Evolutionary conservation across 2,329 filamentous ascomycete genomes (phyloP).

Genomic region (Pyrenophora seminiperda): DNA sequence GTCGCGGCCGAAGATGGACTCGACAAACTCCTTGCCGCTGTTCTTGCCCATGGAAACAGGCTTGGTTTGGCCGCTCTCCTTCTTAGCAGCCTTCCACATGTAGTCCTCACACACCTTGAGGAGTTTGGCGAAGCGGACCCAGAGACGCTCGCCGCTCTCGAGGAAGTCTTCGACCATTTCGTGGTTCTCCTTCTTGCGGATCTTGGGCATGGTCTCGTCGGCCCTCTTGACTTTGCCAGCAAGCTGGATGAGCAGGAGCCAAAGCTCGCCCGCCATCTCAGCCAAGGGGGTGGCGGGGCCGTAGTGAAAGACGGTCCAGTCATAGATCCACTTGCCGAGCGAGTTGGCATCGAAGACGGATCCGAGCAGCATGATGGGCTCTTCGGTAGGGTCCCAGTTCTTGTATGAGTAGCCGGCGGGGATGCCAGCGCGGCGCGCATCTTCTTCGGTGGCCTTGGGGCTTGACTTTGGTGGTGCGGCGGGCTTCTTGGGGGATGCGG

Average conservation of each 20-base stretch:
- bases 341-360: slow-evolving; percentile 98
- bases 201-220: slow-evolving; percentile 74
- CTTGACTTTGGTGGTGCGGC: slow-evolving; percentile 40
- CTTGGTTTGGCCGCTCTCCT: slow-evolving; percentile 65
- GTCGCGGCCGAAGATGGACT: slow-evolving; percentile 92
- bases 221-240: slow-evolving; percentile 92
- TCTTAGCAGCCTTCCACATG: slow-evolving; percentile 89
- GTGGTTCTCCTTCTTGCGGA: slow-evolving; percentile 73
- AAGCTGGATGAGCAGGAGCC: slow-evolving; percentile 91
- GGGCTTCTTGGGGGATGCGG: slow-evolving; percentile 44
- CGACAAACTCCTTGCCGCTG: slow-evolving; percentile 91
- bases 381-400: slow-evolving; percentile 96
- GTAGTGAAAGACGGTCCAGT: slow-evolving; percentile 95
- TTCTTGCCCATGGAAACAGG: slow-evolving; percentile 79
- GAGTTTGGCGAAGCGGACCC: slow-evolving; percentile 80
- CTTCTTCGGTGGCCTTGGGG: slow-evolving; percentile 66
- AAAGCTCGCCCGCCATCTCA: slow-evolving; percentile 91
- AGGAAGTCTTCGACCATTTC: slow-evolving; percentile 91
- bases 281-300: slow-evolving; percentile 81
- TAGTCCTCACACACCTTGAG: slow-evolving; percentile 91
- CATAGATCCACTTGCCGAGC: slow-evolving; percentile 98
- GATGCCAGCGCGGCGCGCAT: slow-evolving; percentile 69
- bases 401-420: slow-evolving; percentile 91
- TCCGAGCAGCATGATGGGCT: slow-evolving; percentile 90
- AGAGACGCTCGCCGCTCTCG: slow-evolving; percentile 83